Conservation (phyloP, 192 early-diverging fungal species). For the Entrophospora sp. region DNA sequence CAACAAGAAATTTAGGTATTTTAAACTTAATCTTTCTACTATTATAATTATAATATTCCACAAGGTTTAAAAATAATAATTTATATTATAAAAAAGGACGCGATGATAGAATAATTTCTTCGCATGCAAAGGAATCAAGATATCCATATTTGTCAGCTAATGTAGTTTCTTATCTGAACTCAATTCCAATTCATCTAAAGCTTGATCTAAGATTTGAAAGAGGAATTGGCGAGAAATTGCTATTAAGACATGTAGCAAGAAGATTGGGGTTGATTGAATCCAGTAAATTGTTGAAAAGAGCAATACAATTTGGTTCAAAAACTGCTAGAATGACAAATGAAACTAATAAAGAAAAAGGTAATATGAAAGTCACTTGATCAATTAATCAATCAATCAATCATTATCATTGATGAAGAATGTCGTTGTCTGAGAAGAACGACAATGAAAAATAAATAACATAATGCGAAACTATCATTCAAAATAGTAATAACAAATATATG, state of each 20-base stretch:
- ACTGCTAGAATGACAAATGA: slow-evolving; percentile 85
- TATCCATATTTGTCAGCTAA: slow-evolving; percentile 78
- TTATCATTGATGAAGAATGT: no score
- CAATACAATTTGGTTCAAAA: slow-evolving; percentile 93
- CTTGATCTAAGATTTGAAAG: slow-evolving; percentile 68
- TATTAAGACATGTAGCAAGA: slow-evolving; percentile 69
- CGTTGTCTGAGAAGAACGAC: no score
- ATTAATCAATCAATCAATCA: neutral
- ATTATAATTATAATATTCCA: neutral
- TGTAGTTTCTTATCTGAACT: slow-evolving; percentile 58
- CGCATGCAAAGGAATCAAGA: slow-evolving; percentile 73
- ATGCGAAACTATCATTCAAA: no score
- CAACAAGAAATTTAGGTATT: slow-evolving; percentile 71
- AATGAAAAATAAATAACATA: no score
- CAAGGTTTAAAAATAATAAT: neutral
- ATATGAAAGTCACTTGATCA: slow-evolving; percentile 24
- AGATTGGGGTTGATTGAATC: slow-evolving; percentile 59
- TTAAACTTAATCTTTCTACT: neutral
- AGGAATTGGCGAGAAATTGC: slow-evolving; percentile 84
- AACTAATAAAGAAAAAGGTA: slow-evolving; percentile 25
- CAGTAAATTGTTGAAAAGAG: slow-evolving; percentile 73
- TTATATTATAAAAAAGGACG: slow-evolving; percentile 44
- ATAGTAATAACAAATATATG: no score
- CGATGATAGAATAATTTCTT: slow-evolving; percentile 87
- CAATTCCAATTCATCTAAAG: slow-evolving; percentile 69